phyloP scores from a whole-genome alignment of 768 basidiomycete species.

The Agaricus subrufescens region DNA sequence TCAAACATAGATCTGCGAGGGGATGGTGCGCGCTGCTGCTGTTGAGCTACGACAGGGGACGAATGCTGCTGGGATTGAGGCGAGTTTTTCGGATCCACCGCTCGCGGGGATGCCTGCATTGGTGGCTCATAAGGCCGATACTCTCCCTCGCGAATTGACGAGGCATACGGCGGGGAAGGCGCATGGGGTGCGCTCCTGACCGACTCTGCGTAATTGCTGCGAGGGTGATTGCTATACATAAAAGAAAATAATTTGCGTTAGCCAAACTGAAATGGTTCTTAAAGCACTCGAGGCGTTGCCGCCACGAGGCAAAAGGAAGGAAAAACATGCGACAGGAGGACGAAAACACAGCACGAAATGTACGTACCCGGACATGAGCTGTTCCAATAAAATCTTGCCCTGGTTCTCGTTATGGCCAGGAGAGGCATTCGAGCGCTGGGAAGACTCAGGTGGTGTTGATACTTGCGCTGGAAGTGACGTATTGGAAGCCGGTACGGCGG shows the following conservation, averaged over 20 bases:
- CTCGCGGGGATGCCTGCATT: conserved; percentile 34
- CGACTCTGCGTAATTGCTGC: conserved; percentile 41
- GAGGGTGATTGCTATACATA: conserved; percentile 10
- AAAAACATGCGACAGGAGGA: conserved; percentile 19
- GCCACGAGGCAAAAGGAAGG: conserved; percentile 12
- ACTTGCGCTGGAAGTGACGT: conserved; percentile 34
- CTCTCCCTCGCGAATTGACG: conserved; percentile 41
- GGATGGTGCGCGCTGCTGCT: conserved; percentile 54
- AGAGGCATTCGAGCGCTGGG: conserved; percentile 50
- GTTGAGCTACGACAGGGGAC: conserved; percentile 20
- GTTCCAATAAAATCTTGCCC: conserved; percentile 66
- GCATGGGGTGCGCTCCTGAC: conserved; percentile 31
- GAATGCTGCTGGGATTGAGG: conserved; percentile 26
- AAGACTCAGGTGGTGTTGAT: conserved; percentile 65
- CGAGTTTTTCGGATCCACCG: conserved; percentile 23
- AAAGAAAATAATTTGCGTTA: conserved; percentile 2
- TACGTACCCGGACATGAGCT: conserved; percentile 77
- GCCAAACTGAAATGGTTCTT: conserved; percentile 21
- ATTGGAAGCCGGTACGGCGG: conserved; percentile 11
- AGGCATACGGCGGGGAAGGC: conserved; percentile 46
- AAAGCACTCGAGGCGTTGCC: conserved; percentile 4
- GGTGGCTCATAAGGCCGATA: conserved; percentile 38
- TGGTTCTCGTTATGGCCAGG: conserved; percentile 60
- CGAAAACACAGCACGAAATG: conserved; percentile 9
- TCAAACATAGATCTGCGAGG: conserved; percentile 82